These are phyloP conservation scores for Aspergillus sp. DNA, from an alignment of 2,329 filamentous ascomycete species.

Conservation along the genomic window DNA sequence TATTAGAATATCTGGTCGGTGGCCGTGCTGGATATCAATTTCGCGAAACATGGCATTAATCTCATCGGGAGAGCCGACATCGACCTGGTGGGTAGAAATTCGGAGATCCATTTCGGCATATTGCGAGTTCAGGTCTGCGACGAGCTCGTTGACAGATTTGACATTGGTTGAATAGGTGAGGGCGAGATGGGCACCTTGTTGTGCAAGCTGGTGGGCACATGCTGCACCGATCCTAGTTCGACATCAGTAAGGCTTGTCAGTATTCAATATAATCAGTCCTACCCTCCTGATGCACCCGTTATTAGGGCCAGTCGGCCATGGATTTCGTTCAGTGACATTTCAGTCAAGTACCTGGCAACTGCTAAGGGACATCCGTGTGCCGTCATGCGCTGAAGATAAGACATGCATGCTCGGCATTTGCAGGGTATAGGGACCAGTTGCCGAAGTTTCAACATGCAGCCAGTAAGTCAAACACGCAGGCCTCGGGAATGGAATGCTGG, in stretches of 20 bases:
- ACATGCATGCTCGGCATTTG: too few species aligned
- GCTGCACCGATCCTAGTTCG: conserved; percentile 57
- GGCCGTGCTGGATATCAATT: conserved; percentile 53
- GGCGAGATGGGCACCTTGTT: conserved; percentile 54
- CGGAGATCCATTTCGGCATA: conserved; percentile 30
- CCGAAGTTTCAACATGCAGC: too few species aligned
- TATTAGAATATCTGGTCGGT: conserved; percentile 62
- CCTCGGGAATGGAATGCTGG: too few species aligned
- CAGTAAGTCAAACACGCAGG: too few species aligned
- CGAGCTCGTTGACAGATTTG: conserved; percentile 47
- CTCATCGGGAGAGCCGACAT: conserved; percentile 56
- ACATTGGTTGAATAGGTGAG: conserved; percentile 59
- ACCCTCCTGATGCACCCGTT: conserved; percentile 64
- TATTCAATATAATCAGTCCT: conserved; percentile 20
- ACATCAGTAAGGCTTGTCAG: background rate
- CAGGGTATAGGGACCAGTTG: too few species aligned
- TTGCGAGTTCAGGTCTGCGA: conserved; percentile 39
- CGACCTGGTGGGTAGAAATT: conserved; percentile 58
- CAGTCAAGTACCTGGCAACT: too few species aligned
- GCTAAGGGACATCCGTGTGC: too few species aligned
- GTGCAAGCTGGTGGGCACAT: conserved; percentile 57
- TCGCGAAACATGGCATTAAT: conserved; percentile 57
- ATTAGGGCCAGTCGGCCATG: conserved; percentile 57
- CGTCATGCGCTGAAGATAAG: too few species aligned
- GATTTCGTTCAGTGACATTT: conserved; percentile 45